phyloP scores from a whole-genome alignment of 164 flowering plant genomes.

The Tetrastigma voinierianum region DNA sequence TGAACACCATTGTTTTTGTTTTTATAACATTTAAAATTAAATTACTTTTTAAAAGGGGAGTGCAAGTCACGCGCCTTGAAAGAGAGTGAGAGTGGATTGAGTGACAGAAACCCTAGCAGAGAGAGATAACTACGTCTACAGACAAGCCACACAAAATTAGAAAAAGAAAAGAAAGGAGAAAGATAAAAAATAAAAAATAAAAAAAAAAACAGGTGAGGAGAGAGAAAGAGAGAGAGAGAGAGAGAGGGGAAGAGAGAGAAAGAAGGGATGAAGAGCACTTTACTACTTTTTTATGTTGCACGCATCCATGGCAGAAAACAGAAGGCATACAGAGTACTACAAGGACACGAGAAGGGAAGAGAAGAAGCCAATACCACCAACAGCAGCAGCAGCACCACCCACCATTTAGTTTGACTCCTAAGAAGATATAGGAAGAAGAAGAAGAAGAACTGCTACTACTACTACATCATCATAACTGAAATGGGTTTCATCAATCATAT shows the following conservation, averaged over 20 bases:
- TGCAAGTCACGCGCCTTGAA: not conserved
- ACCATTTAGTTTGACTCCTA: not conserved
- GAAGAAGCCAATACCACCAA: constrained; percentile 15
- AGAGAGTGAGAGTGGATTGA: constrained; percentile 7
- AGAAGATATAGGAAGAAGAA: constrained; percentile 1
- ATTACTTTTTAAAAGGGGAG: no score
- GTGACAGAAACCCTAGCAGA: constrained; percentile 23
- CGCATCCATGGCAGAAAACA: constrained; percentile 71
- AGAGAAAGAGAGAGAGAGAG: constrained; percentile 21
- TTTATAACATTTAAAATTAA: no score
- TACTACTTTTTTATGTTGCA: constrained; percentile 75
- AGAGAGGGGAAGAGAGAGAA: constrained; percentile 24
- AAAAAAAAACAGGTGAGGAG: constrained; percentile 15
- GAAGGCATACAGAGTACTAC: constrained; percentile 35
- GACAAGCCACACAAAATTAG: constrained; percentile 42
- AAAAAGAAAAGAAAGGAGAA: not conserved
- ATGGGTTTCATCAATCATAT: constrained; percentile 2
- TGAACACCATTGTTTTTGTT: no score
- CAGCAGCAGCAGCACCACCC: no score
- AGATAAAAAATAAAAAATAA: constrained; percentile 6
- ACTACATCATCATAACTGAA: constrained; percentile 4
- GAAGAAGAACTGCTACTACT: constrained; percentile 3
- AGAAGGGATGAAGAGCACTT: constrained; percentile 31
- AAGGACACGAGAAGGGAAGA: constrained; percentile 18
- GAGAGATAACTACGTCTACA: constrained; percentile 32